Base-by-base conservation (phyloP, 768 basidiomycete species). In the Coprinopsis sp. region DNA sequence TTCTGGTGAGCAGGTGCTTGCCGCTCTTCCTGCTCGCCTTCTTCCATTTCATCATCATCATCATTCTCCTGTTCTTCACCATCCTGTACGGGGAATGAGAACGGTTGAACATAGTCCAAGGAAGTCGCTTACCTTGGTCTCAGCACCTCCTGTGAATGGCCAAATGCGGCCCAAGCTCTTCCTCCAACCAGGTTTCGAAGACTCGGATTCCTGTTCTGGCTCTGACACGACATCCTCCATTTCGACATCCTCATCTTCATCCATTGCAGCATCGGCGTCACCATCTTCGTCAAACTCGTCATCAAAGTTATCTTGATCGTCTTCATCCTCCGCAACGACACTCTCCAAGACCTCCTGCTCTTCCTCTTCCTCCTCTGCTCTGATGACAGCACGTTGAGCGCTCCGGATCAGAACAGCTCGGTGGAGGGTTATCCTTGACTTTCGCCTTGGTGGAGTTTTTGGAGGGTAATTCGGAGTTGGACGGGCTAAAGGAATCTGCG, bases 381-480 rank as follows among this genome's bases (percentile, higher is more conserved):
- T 72, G 54, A 78, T 46, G 0, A 78, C 73, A 0, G 78, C 77
- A 12, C 82, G 70, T 55, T 87, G 84, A 0, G 82, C 83, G 30
- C 81, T 83, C 8, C 83, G 74, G 11, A 88, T 78, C 8, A 88
- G 67, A 2, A 88, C 85, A 0, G 82, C 81, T 11, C 79, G 77
- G 54, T 88, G 84, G 1, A 88, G 64, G 2, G 78, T 80, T 13
- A 69, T 69, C 1, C 77, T 66, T 3, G 67, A 65, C 25, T 67
- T 63, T 23, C 58, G 62, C 21, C 67, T 65, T 2, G 59, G 64
- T 1, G 73, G 65, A 1, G 70, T 69, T 31, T 62, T 58, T 6
- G 67, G 69, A 6, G 59, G 58, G 18, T 53, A 58, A 12, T 38
- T 21, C 5, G 29, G 18, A 12, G 36, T 16, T 23, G 54, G 54